phyloP scores from a whole-genome alignment of 2,329 filamentous ascomycete species.

The Gnomoniopsis sp. region DNA sequence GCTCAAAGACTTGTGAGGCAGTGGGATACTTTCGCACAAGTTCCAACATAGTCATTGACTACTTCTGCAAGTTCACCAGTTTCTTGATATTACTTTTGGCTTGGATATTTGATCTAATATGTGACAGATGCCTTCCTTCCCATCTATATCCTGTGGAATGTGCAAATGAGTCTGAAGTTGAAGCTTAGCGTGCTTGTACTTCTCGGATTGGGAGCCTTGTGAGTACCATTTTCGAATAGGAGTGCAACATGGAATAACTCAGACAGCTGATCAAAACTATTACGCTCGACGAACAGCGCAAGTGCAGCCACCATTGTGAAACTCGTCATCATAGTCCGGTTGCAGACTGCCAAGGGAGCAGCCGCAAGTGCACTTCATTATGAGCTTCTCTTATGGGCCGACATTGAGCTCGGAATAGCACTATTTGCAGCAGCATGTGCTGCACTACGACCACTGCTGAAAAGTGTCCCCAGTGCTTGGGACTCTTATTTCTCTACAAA shows the following conservation, averaged over 20 bases:
- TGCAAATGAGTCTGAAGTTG: slow-evolving; percentile 24
- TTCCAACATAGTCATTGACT: slow-evolving; percentile 31
- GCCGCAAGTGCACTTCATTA: slow-evolving; percentile 25
- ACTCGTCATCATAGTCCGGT: slow-evolving; percentile 28
- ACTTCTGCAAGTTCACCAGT: slow-evolving; percentile 23
- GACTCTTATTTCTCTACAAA: background rate
- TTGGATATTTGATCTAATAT: background rate
- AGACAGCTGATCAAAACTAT: background rate
- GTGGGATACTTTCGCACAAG: slow-evolving; percentile 29
- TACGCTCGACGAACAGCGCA: slow-evolving; percentile 20
- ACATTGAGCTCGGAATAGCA: slow-evolving; percentile 29
- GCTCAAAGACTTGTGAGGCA: slow-evolving; percentile 24
- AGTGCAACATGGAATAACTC: background rate
- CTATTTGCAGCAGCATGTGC: slow-evolving; percentile 28
- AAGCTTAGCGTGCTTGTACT: slow-evolving; percentile 27
- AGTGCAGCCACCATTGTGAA: slow-evolving; percentile 32
- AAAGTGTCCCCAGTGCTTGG: slow-evolving; percentile 20
- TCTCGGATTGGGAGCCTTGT: slow-evolving; percentile 28
- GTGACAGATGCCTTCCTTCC: slow-evolving; percentile 23
- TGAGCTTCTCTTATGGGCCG: slow-evolving; percentile 28
- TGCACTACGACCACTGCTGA: slow-evolving; percentile 27
- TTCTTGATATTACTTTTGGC: background rate
- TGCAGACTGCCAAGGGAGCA: slow-evolving; percentile 22
- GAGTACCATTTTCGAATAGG: slow-evolving; percentile 10
- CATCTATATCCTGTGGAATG: slow-evolving; percentile 26